Evolutionary conservation across 169 alveolate species (phyloP), one percentile per base, ranked within the genome.

Genomic region (Plasmodium berghei): DNA sequence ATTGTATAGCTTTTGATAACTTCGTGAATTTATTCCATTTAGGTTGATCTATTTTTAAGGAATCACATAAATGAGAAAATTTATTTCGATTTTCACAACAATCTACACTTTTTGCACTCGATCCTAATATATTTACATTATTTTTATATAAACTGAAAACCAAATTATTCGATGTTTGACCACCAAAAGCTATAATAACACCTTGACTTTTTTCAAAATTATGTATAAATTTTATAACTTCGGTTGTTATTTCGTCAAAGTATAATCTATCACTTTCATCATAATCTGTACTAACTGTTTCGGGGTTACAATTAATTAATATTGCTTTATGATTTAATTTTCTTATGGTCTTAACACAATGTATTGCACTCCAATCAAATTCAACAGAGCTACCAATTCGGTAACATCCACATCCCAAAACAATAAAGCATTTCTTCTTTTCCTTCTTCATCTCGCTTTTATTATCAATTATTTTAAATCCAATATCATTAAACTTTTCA

Each of bases 221-320:
- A 87, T 88, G 91, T 48, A 94, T 93, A 70, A 87, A 94, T 67
- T 92, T 74, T n/a, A 94, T 93, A 12, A 89, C 88, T 75, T 94
- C 97, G 48, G 92, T 66, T 10, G 96, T 90, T 16, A 95, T 73
- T 86, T 95, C 97, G 70, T 95, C 97, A 89, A 95, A 95, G 73
- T 94, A 95, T 34, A 95, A 92, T 24, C 97, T 73, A 88, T 95
- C 97, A 72, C 96, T 89, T 72, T 94, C 97, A 87, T 96, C 98
- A 92, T 86, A 96, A 75, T 96, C 98, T 16, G 98, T 96, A 22
- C 97, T 95, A 12, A 96, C 98, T 2, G 98, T 96, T 90, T 96
- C 98, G 4, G 98, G 98, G 72, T 96, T 96, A 93, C 98, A 96
- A 80, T 96, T 96, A 73, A 96, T 96, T 54, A 95, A 92, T 58